Evolutionary conservation across 2,329 filamentous ascomycete genomes (phyloP), one percentile per base, ranked within the genome.

Genomic region (Colletotrichum kahawae): DNA sequence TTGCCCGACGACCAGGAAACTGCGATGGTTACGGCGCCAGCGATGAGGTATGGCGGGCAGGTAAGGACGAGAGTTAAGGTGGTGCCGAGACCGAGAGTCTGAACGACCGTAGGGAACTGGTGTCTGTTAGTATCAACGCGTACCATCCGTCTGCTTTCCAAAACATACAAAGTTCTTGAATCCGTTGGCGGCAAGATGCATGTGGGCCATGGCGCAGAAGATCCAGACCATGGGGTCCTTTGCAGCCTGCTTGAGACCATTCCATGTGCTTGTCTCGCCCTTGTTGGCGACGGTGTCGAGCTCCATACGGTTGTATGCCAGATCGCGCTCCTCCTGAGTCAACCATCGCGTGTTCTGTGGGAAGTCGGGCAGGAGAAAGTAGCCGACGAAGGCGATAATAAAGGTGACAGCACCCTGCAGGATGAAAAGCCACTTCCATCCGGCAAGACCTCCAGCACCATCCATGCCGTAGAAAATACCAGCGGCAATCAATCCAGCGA

Each of bases 401-500:
- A 84, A 80, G n/a, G 84, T 85, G 4, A 84, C 80, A n/a, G 80
- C 78, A 16, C 84, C 84, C 69, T 87, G 82, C 18, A 87, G 81
- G 60, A 86, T 83, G 77, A 86, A 86, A 2, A 86, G 78, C 85
- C 85, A 87, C 66, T 81, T 78, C 86, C 86, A 88, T n/a, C 84
- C 85, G 7, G 77, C 77, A 13, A 86, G 74, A 2, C 84, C 84
- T 31, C 70, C 76, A 4, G 76, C 77, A n/a, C 82, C 80, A 67
- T 86, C 84, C 84, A 94, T 88, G 51, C 90, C 88, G 21, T 84
- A 83, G 0, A 91, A 92, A 64, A 95, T 93, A 7, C 92, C 89
- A 2, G 90, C 91, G 3, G 90, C 89, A 27, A 93, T 86, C n/a
- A 92, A 84, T 1, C 92, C 93, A 0, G 92, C 92, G 79, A 95